Base-by-base conservation (phyloP, 106 monocot genomes). In the Dendrobium nobile region DNA sequence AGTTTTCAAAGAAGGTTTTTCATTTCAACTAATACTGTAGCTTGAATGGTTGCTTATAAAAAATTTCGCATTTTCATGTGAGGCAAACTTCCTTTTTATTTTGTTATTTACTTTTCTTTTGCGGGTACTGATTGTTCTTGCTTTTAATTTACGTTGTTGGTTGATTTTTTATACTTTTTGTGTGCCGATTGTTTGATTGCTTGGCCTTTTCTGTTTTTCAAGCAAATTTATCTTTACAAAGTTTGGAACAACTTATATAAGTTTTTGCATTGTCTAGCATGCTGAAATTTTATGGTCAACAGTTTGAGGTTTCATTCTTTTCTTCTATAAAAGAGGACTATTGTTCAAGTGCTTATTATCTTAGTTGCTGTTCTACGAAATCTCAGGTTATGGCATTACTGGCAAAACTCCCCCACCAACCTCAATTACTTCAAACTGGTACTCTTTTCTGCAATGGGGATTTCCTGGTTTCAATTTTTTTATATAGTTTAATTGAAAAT, bases 371-470 rank as follows among this genome's bases (percentile, higher is more conserved):
- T 65, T 70, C 82, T 28, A 15, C 48, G 27, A 76, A 76, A 76
- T 76, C 48, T 76, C 87, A 97, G 97, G 73, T 92, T 80, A 87
- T 97, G 79, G 59, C 86, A 24, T 84, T 97, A 79, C 86, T 97
- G 79, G 89, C 92, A 81, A 94, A 89, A 67, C 90, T 97, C 78
- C 94, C 90, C 73, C 72, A 81, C 77, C 94, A 94, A 76, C 85
- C 88, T 45, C 87, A 88, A 61, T 79, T 97, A 61, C 85, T 92
- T 33, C 89, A 91, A 43, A 97, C 97, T 79, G 90, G 97, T 97
- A 82, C 15, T 73, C 56, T 61, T 80, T 76, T 76, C 76, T 48
- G 45, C 24, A 26, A 6, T 47, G 48, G 41, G 1, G 40, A 48
- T 47, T 27, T 26, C 47, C 22, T 2, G 42, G 1, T 76, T 76